Evolutionary conservation across 352 stramenopile genomes (phyloP).

Genomic region (Globisporangium nunn): DNA sequence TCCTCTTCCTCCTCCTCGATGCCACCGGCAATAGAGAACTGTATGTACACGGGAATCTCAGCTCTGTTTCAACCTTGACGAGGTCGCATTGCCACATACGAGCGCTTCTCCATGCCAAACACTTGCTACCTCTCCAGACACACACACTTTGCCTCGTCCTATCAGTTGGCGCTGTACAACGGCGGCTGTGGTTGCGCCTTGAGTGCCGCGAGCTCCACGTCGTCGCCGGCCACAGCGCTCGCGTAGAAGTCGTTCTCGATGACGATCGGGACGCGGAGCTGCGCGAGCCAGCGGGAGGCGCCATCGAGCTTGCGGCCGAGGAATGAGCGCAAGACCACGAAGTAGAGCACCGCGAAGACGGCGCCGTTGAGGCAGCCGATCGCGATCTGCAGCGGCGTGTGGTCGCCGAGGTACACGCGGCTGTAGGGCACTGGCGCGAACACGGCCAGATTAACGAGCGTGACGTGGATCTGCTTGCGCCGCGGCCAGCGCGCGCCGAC

Average conservation of each 20-base stretch:
- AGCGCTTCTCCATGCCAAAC: no score
- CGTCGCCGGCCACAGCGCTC: background rate
- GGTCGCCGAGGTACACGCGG: conserved; percentile 52
- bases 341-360: conserved; percentile 35
- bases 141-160: background rate
- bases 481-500: conserved; percentile 18
- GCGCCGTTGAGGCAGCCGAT: conserved; percentile 32
- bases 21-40: no score
- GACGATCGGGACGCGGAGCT: background rate
- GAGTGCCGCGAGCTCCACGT: conserved; percentile 6
- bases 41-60: no score
- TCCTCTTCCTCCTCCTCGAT: background rate
- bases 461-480: conserved; percentile 11
- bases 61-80: background rate
- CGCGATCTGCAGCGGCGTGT: conserved; percentile 38
- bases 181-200: background rate
- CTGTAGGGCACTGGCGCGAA: conserved; percentile 51
- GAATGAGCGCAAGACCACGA: conserved; percentile 32
- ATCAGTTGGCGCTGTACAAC: conserved; percentile 1
- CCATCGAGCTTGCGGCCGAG: conserved; percentile 15
- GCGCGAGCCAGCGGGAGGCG: conserved; percentile 5
- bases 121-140: no score
- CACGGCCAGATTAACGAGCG: conserved; percentile 15
- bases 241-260: conserved; percentile 13
- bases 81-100: no score